Base-by-base conservation (phyloP, 1,139 yeast species). In the Saccharomycopsis crataegensis region DNA sequence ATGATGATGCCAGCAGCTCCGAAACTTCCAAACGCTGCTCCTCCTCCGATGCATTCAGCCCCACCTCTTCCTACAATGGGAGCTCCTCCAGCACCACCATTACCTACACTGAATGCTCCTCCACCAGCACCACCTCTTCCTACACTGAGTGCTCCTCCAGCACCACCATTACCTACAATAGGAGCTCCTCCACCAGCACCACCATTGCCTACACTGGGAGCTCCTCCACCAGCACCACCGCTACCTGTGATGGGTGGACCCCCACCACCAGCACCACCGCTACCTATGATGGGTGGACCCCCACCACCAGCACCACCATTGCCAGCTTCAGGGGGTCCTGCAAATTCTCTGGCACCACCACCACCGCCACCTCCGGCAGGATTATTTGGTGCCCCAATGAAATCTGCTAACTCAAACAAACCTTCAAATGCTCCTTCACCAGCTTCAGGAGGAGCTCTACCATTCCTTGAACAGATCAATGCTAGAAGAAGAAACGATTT, bases 1-100 rank as follows among this genome's bases (percentile, higher is more conserved):
- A 12, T 16, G 28, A 45, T 22, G 28, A 40, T 46, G 14, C 17
- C 28, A n/a, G 43, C 34, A 7, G 33, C 45, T 22, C 56, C 54
- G 22, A 36, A 52, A 9, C 31, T 37, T 33, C 54, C 57, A 16
- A 11, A 33, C 1, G 44, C 50, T 31, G 40, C 54, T 3, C 58
- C 69, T 8, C 61, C 72, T 22, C 41, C 50, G 8, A n/a, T 11
- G 8, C 44, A 31, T 37, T 6, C 53, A 17, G 8, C 40, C 9
- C 9, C 36, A 14, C 42, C 51, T 28, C 50, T 50, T 8, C 16
- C 46, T 43, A 6, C n/a, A 4, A 22, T 16, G 12, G 11, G 8
- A 12, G 41, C 52, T 36, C 37, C 52, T 12, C 37, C 49, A 31
- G 33, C 48, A 16, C 52, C 52, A 32, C 51, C 49, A 12, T 12